Percentiles rank a stretch among this genome's conserved stretches.
Conservation (phyloP, 352 stramenopile genomes). For the Phytophthora rubi region DNA sequence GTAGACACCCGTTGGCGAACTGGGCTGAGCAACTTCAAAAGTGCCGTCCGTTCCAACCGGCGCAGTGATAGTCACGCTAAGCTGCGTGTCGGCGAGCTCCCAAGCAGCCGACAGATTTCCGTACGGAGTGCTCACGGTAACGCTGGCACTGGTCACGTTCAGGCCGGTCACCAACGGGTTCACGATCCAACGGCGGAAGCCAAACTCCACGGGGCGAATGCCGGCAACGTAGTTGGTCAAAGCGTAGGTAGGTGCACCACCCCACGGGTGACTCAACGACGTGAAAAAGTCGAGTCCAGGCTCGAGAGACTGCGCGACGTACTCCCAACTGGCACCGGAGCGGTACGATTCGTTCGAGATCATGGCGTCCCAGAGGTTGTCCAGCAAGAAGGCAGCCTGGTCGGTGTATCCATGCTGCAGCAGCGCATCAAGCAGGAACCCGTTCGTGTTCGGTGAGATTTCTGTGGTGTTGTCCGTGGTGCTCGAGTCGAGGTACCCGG, state of each 20-base stretch:
- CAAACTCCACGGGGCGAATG: constrained; percentile 31
- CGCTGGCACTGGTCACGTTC: constrained; percentile 23
- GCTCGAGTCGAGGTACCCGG: constrained; percentile 30
- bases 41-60: too few species aligned
- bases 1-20: too few species aligned
- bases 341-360: constrained; percentile 34
- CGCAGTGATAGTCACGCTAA: background rate
- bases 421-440: constrained; percentile 37
- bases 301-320: constrained; percentile 31
- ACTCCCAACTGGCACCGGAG: constrained; percentile 32
- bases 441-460: constrained; percentile 43
- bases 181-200: constrained; percentile 36
- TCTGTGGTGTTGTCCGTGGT: constrained; percentile 18
- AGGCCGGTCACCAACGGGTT: constrained; percentile 26
- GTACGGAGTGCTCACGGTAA: constrained; percentile 28
- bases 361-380: constrained; percentile 44
- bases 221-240: constrained; percentile 38
- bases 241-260: constrained; percentile 32
- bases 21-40: too few species aligned
- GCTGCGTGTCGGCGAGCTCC: background rate
- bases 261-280: constrained; percentile 37
- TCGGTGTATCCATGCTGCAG: constrained; percentile 24
- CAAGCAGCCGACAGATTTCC: background rate
- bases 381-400: constrained; percentile 33
- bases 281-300: constrained; percentile 32